Evolutionary conservation across 2,329 filamentous ascomycete species (phyloP).

Genomic region (Dryadomyces quercivorus): DNA sequence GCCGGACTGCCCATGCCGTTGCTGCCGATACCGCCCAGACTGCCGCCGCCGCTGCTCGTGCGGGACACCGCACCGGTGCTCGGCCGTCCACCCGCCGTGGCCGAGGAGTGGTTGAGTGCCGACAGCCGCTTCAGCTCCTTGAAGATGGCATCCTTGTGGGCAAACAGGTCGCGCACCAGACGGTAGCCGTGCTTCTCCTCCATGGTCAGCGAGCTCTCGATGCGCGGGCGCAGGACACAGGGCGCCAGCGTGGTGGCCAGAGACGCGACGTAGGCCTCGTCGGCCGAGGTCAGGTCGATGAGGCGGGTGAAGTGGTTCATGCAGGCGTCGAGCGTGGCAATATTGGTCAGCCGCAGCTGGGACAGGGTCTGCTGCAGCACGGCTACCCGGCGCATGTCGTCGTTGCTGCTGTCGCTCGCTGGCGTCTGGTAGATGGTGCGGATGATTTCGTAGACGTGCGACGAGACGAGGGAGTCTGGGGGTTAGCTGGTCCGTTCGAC

Average conservation of each 20-base stretch:
- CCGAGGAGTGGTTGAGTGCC: conserved; percentile 52
- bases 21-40: neutral
- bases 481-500: neutral
- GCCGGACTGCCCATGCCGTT: neutral
- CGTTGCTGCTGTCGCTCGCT: conserved; percentile 60
- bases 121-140: conserved; percentile 88
- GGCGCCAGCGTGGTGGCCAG: conserved; percentile 68
- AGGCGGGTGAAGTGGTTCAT: conserved; percentile 97
- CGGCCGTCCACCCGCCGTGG: conserved; percentile 20
- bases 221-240: conserved; percentile 76
- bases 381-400: conserved; percentile 57
- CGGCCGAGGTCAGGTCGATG: conserved; percentile 91
- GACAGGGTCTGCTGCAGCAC: conserved; percentile 93
- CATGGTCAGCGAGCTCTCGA: conserved; percentile 83
- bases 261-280: conserved; percentile 68
- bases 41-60: neutral
- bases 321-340: conserved; percentile 94
- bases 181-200: conserved; percentile 90
- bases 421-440: conserved; percentile 90
- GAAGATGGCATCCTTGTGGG: conserved; percentile 91
- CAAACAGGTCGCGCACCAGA: conserved; percentile 80
- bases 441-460: conserved; percentile 96
- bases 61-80: conserved; percentile 14
- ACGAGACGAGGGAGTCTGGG: conserved; percentile 90
- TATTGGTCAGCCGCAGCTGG: conserved; percentile 89